phyloP scores from a whole-genome alignment of 148 eudicot species.

The Nepenthes gracilis region DNA sequence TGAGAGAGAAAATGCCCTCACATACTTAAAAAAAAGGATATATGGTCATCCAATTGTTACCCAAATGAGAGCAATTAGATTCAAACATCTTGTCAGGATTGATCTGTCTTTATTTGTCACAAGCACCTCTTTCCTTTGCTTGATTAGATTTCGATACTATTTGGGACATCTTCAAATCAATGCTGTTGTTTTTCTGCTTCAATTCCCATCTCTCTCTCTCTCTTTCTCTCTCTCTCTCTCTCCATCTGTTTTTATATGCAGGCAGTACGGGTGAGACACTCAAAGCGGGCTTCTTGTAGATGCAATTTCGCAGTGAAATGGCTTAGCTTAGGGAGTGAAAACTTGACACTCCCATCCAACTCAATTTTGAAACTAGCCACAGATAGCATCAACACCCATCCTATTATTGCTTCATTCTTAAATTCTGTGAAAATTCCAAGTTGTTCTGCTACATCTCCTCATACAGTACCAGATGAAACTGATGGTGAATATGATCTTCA shows the following conservation, averaged over 20 bases:
- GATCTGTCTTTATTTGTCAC: no score
- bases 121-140: not conserved
- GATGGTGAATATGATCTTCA: slow-evolving; percentile 35
- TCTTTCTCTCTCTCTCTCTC: no score
- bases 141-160: not conserved
- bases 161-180: not conserved
- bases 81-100: no score
- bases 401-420: slow-evolving; percentile 34
- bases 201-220: not conserved
- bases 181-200: not conserved
- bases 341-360: slow-evolving; percentile 24
- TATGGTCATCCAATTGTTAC: no score
- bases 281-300: slow-evolving; percentile 41
- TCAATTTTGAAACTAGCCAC: slow-evolving; percentile 35
- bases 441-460: slow-evolving; percentile 5
- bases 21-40: no score
- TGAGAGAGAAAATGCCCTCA: no score
- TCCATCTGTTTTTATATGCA: slow-evolving; percentile 3
- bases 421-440: slow-evolving; percentile 9
- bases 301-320: slow-evolving; percentile 50
- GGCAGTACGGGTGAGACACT: slow-evolving; percentile 39
- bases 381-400: slow-evolving; percentile 30
- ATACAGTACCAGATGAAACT: slow-evolving; percentile 13
- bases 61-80: no score
- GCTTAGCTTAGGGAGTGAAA: slow-evolving; percentile 23